These are phyloP conservation scores for Rhodamnia rubescens DNA, from an alignment of 345 rosid genomes.

Conservation along the genomic window DNA sequence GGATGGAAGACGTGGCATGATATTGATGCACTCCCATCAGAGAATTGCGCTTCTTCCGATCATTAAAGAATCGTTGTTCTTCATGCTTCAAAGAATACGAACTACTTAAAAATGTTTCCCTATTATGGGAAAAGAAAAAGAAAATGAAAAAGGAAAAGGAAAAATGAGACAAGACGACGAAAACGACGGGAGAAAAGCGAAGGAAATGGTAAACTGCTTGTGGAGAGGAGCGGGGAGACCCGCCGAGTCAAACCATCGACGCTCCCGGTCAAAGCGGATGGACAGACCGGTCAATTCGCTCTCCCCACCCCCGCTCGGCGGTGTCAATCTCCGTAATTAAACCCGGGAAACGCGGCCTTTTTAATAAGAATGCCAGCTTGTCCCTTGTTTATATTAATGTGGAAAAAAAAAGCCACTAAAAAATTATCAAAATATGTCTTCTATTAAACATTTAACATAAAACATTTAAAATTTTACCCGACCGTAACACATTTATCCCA, in stretches of 20 bases:
- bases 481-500: fast-evolving
- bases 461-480: too few relatives aligned
- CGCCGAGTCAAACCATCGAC: neutral
- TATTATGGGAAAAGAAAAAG: neutral
- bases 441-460: too few relatives aligned
- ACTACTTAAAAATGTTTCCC: too few relatives aligned
- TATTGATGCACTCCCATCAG: neutral
- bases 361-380: neutral
- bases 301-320: neutral
- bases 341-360: neutral
- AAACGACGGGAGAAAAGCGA: neutral
- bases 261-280: neutral
- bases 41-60: neutral
- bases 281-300: neutral
- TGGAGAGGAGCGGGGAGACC: neutral
- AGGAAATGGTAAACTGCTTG: neutral
- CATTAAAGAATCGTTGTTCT: too few relatives aligned
- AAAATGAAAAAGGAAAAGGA: too few relatives aligned
- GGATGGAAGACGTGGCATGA: neutral
- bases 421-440: too few relatives aligned
- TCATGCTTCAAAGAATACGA: too few relatives aligned
- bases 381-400: neutral
- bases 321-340: conserved; percentile 12
- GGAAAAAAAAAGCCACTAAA: too few relatives aligned
- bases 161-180: neutral